These are phyloP conservation scores for Fusarium falciforme DNA, from an alignment of 2,329 filamentous ascomycete species.

Conservation along the genomic window DNA sequence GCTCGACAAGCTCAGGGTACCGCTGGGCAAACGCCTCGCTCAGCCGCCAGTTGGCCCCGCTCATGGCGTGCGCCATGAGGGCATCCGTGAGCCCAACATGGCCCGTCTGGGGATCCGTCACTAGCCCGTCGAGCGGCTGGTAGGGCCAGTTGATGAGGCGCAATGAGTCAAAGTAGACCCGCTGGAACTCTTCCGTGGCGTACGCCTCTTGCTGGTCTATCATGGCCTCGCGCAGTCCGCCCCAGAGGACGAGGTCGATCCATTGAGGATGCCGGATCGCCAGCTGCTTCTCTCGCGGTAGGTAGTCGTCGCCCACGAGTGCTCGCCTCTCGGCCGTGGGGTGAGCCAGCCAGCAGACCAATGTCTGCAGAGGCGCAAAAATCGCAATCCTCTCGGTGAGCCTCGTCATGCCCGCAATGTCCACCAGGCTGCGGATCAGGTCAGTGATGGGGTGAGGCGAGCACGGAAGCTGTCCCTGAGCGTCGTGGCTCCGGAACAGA, in stretches of 20 bases:
- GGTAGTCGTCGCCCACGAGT: constrained; percentile 34
- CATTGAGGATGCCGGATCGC: constrained; percentile 46
- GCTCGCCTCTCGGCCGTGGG: constrained; percentile 47
- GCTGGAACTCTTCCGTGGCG: constrained; percentile 51
- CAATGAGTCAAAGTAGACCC: constrained; percentile 48
- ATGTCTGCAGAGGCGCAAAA: constrained; percentile 47
- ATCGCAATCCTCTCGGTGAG: constrained; percentile 48
- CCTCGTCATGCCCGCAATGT: constrained; percentile 43
- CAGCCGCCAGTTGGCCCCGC: constrained; percentile 32
- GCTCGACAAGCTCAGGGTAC: constrained; percentile 35
- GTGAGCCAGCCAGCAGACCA: constrained; percentile 46
- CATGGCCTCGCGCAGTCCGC: constrained; percentile 49
- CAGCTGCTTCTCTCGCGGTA: constrained; percentile 45
- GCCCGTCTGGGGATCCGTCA: constrained; percentile 33
- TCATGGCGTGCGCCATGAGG: constrained; percentile 33
- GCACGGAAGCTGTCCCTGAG: constrained; percentile 32
- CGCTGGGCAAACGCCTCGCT: constrained; percentile 22
- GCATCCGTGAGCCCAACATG: constrained; percentile 35
- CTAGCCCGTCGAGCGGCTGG: constrained; percentile 28
- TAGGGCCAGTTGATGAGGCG: constrained; percentile 51
- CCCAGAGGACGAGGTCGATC: constrained; percentile 50
- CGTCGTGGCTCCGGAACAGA: constrained; percentile 45
- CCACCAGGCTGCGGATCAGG: constrained; percentile 45
- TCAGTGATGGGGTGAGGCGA: constrained; percentile 47
- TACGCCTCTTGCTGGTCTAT: constrained; percentile 52